These are phyloP conservation scores for Tylopilus intermedius DNA, from an alignment of 768 basidiomycete species.

Conservation along the genomic window DNA sequence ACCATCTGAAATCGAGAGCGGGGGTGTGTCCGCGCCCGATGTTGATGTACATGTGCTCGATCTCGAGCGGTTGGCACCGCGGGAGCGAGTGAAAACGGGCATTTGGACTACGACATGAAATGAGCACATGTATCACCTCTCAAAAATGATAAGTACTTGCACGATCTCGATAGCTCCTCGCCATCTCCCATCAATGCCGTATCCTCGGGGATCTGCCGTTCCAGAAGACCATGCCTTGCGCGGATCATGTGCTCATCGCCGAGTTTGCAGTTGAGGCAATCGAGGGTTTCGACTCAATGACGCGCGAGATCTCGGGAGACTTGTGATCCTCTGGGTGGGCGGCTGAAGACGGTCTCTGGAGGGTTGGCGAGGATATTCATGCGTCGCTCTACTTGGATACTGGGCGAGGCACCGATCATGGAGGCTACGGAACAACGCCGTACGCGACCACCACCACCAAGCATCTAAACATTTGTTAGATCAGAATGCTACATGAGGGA, in stretches of 20 bases:
- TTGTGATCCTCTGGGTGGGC: constrained; percentile 20
- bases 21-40: constrained; percentile 67
- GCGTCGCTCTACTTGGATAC: constrained; percentile 58
- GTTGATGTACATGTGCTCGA: constrained; percentile 67
- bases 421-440: constrained; percentile 65
- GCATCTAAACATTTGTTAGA: constrained; percentile 48
- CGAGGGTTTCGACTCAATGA: constrained; percentile 55
- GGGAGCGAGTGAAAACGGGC: constrained; percentile 61
- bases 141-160: constrained; percentile 35
- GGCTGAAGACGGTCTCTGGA: constrained; percentile 31
- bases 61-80: constrained; percentile 46
- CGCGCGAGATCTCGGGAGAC: constrained; percentile 41
- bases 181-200: constrained; percentile 61
- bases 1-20: constrained; percentile 63
- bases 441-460: constrained; percentile 66
- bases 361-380: constrained; percentile 39
- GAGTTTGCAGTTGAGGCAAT: constrained; percentile 58
- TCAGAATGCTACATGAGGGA: background rate
- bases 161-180: constrained; percentile 48
- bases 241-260: constrained; percentile 66
- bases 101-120: constrained; percentile 34
- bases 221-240: constrained; percentile 56
- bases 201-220: constrained; percentile 65
- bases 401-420: constrained; percentile 65
- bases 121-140: constrained; percentile 1